These are phyloP conservation scores for Sphaerobolus stellatus DNA, from an alignment of 1,284 basidiomycete species.

Conservation along the genomic window DNA sequence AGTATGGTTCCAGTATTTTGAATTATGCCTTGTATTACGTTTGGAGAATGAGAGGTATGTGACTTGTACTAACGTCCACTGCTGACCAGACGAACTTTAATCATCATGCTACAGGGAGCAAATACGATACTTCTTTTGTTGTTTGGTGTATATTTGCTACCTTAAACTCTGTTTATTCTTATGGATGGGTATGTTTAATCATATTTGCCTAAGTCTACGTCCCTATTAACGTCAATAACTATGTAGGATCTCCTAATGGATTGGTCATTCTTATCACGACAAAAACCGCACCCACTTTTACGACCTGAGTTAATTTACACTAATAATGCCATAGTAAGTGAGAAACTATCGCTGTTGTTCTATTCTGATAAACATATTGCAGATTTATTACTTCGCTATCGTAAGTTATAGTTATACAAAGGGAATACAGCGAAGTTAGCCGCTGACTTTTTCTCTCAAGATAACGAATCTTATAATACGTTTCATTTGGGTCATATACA, in stretches of 20 bases:
- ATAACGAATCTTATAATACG: slow-evolving; percentile 72
- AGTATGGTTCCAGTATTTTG: slow-evolving; percentile 70
- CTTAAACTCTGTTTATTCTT: slow-evolving; percentile 69
- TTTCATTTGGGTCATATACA: slow-evolving; percentile 82
- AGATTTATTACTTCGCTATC: slow-evolving; percentile 76
- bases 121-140: slow-evolving; percentile 51
- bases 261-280: slow-evolving; percentile 73
- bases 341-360: background rate
- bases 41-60: slow-evolving; percentile 69
- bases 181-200: slow-evolving; percentile 75
- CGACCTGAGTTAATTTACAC: slow-evolving; percentile 75
- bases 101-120: slow-evolving; percentile 30
- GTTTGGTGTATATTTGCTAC: slow-evolving; percentile 65
- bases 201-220: no score
- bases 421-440: no score
- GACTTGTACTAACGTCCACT: slow-evolving; percentile 6
- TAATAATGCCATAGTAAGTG: slow-evolving; percentile 55
- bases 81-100: background rate
- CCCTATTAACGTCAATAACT: background rate
- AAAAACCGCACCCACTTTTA: slow-evolving; percentile 62
- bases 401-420: slow-evolving; percentile 40
- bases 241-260: slow-evolving; percentile 76
- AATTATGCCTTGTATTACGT: slow-evolving; percentile 65
- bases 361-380: slow-evolving; percentile 6
- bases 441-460: slow-evolving; percentile 45